phyloP scores from a whole-genome alignment of 768 basidiomycete species.

The Tylopilus vinaceipallidus region DNA sequence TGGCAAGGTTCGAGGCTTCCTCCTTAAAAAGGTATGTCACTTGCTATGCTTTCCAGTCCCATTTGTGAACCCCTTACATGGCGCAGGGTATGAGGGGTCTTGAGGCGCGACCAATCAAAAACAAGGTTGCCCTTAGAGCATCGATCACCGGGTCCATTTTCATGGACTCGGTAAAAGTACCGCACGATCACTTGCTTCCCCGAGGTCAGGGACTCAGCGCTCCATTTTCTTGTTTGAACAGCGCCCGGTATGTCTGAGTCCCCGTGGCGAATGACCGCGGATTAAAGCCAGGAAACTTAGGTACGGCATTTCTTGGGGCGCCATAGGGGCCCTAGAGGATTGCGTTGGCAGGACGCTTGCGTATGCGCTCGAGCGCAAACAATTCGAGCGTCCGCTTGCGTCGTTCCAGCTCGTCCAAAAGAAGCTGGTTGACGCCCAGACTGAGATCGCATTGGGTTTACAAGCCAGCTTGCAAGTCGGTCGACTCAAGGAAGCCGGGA shows the following conservation, averaged over 20 bases:
- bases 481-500: slow-evolving; percentile 77
- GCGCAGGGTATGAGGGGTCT: slow-evolving; percentile 79
- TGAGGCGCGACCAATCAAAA: slow-evolving; percentile 83
- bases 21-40: slow-evolving; percentile 75
- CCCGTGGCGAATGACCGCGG: neutral
- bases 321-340: slow-evolving; percentile 94
- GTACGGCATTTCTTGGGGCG: slow-evolving; percentile 91
- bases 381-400: slow-evolving; percentile 87
- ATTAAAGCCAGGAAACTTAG: slow-evolving; percentile 31
- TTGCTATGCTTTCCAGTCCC: neutral
- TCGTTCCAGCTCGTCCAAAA: slow-evolving; percentile 98
- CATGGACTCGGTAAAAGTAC: slow-evolving; percentile 86
- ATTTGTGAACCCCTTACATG: neutral
- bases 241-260: slow-evolving; percentile 52
- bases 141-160: slow-evolving; percentile 86
- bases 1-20: slow-evolving; percentile 82
- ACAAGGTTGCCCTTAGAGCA: slow-evolving; percentile 88
- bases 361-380: slow-evolving; percentile 87
- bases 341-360: slow-evolving; percentile 73
- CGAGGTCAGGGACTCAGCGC: slow-evolving; percentile 74
- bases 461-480: slow-evolving; percentile 79
- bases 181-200: slow-evolving; percentile 73
- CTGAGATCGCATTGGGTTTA: slow-evolving; percentile 77
- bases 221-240: slow-evolving; percentile 92
- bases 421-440: slow-evolving; percentile 93